phyloP scores from a whole-genome alignment of 23 red algal species.

The Gracilariopsis chorda region DNA sequence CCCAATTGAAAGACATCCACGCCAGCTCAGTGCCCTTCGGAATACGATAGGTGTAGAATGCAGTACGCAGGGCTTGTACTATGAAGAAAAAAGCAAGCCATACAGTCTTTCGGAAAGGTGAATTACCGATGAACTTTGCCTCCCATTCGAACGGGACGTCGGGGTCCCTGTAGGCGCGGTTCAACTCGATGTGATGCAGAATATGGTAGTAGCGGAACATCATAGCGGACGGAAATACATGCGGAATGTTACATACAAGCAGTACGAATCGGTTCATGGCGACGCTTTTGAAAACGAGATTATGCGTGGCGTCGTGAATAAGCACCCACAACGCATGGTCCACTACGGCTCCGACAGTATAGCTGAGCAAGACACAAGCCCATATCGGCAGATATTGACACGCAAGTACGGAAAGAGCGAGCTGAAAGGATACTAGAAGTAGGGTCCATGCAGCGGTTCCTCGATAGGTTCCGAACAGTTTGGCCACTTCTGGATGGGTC shows the following conservation, averaged over 20 bases:
- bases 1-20: constrained; percentile 78
- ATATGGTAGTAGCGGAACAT: constrained; percentile 99
- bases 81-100: constrained; percentile 94
- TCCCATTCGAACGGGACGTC: constrained; percentile 95
- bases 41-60: constrained; percentile 81
- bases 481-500: constrained; percentile 81
- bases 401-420: constrained; percentile 50
- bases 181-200: constrained; percentile 98
- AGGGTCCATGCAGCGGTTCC: constrained; percentile 67
- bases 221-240: constrained; percentile 94
- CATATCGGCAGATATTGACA: constrained; percentile 29
- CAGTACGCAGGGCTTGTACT: constrained; percentile 70
- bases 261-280: constrained; percentile 77
- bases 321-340: constrained; percentile 99
- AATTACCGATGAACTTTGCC: constrained; percentile 90
- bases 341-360: constrained; percentile 83
- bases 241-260: constrained; percentile 77
- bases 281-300: constrained; percentile 80
- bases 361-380: constrained; percentile 46
- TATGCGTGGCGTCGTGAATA: constrained; percentile 99
- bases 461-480: constrained; percentile 75
- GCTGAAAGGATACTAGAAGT: constrained; percentile 67
- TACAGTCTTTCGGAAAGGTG: constrained; percentile 78
- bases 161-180: constrained; percentile 84
- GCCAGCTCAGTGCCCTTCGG: constrained; percentile 56